phyloP scores from a whole-genome alignment of 306 rosid species.

The Cucumis hystrix region DNA sequence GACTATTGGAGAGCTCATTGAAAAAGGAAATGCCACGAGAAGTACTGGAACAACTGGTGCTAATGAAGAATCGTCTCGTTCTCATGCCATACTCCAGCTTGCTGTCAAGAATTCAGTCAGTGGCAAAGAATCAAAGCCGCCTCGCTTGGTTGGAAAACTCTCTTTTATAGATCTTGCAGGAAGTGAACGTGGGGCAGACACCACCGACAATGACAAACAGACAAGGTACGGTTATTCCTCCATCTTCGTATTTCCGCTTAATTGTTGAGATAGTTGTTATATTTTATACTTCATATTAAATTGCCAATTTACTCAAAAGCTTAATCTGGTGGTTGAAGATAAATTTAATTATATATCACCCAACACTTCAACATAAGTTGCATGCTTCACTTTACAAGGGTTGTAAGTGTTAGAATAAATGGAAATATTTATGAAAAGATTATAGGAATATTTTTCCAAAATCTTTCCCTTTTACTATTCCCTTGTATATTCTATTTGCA shows the following conservation, averaged over 20 bases:
- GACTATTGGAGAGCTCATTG: conserved; percentile 84
- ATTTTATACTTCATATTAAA: background rate
- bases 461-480: too few relatives aligned
- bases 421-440: too few relatives aligned
- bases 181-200: conserved; percentile 99
- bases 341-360: too few relatives aligned
- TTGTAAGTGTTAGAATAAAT: too few relatives aligned
- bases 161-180: conserved; percentile 99
- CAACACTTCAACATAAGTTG: background rate
- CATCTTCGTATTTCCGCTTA: background rate
- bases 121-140: conserved; percentile 84
- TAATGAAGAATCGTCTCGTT: conserved; percentile 97
- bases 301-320: too few relatives aligned
- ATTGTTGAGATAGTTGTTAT: background rate
- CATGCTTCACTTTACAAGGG: background rate
- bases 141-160: conserved; percentile 84
- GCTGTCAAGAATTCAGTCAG: conserved; percentile 72
- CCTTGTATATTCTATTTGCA: too few relatives aligned
- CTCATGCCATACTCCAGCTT: conserved; percentile 99
- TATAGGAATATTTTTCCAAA: too few relatives aligned
- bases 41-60: conserved; percentile 98
- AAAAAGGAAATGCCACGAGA: conserved; percentile 85
- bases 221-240: conserved; percentile 44
- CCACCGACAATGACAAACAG: conserved; percentile 94
- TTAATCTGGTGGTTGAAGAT: too few relatives aligned